Evolutionary conservation across 305 asterid genomes (phyloP).

Genomic region (Stenogyne calaminthoides): DNA sequence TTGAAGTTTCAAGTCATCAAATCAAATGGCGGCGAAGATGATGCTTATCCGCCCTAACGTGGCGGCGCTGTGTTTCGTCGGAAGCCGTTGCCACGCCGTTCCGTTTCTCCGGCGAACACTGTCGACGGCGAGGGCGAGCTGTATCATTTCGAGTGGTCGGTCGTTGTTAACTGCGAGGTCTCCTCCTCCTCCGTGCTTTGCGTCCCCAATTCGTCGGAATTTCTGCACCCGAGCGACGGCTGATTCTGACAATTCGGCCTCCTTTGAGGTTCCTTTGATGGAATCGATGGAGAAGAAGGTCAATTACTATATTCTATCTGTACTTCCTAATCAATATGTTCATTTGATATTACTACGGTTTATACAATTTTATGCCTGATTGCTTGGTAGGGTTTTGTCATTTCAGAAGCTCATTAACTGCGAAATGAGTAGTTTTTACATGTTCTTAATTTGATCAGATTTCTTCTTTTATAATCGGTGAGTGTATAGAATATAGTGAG

Average conservation of each 20-base stretch:
- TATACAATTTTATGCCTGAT: conserved; percentile 7
- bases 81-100: conserved; percentile 34
- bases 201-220: conserved; percentile 45
- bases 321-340: neutral
- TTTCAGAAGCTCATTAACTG: neutral
- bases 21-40: conserved; percentile 51
- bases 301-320: neutral
- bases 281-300: conserved; percentile 91
- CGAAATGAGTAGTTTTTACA: neutral
- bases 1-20: neutral
- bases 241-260: conserved; percentile 40
- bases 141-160: conserved; percentile 22
- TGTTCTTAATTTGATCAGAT: neutral
- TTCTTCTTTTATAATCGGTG: conserved; percentile 14
- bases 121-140: conserved; percentile 24
- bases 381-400: neutral
- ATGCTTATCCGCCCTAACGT: conserved; percentile 55
- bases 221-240: conserved; percentile 56
- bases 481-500: neutral
- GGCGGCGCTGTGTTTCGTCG: conserved; percentile 47
- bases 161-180: conserved; percentile 27
- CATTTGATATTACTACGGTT: neutral
- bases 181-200: conserved; percentile 28
- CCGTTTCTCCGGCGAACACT: conserved; percentile 37
- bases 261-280: conserved; percentile 62